Evolutionary conservation across 805 yeast genomes (phyloP).

Genomic region (Myxozyma neotropica): DNA sequence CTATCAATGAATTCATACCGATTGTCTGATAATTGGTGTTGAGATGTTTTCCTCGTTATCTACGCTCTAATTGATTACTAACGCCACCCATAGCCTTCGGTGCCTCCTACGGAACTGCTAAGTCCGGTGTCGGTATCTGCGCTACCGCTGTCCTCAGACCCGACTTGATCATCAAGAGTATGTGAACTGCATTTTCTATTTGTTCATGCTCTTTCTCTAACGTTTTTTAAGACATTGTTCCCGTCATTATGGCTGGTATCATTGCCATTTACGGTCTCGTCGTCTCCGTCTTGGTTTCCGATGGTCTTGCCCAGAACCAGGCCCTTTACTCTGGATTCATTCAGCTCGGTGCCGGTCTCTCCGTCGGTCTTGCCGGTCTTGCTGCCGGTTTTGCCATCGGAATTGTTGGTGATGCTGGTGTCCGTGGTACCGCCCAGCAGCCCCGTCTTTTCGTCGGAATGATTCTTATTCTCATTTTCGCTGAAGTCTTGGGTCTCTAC

Average conservation of each 20-base stretch:
- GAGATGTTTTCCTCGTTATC: too few relatives aligned
- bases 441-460: slow-evolving; percentile 88
- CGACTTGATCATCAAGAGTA: slow-evolving; percentile 83
- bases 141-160: slow-evolving; percentile 99
- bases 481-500: slow-evolving; percentile 92
- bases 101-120: slow-evolving; percentile 98
- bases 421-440: slow-evolving; percentile 83
- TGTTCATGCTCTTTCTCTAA: neutral
- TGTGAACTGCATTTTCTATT: neutral
- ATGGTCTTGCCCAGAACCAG: slow-evolving; percentile 76
- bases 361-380: slow-evolving; percentile 95
- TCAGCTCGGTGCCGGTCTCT: slow-evolving; percentile 94
- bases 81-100: slow-evolving; percentile 70
- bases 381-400: slow-evolving; percentile 98
- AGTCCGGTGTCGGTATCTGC: slow-evolving; percentile 95
- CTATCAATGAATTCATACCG: too few relatives aligned
- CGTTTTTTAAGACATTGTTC: slow-evolving; percentile 57
- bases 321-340: slow-evolving; percentile 94
- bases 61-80: too few relatives aligned
- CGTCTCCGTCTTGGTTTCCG: slow-evolving; percentile 93
- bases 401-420: slow-evolving; percentile 91
- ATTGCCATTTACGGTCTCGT: slow-evolving; percentile 95
- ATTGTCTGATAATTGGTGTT: too few relatives aligned
- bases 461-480: slow-evolving; percentile 84
- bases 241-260: slow-evolving; percentile 98